phyloP scores from a whole-genome alignment of 805 yeast genomes.

The Komagataella pastoris region DNA sequence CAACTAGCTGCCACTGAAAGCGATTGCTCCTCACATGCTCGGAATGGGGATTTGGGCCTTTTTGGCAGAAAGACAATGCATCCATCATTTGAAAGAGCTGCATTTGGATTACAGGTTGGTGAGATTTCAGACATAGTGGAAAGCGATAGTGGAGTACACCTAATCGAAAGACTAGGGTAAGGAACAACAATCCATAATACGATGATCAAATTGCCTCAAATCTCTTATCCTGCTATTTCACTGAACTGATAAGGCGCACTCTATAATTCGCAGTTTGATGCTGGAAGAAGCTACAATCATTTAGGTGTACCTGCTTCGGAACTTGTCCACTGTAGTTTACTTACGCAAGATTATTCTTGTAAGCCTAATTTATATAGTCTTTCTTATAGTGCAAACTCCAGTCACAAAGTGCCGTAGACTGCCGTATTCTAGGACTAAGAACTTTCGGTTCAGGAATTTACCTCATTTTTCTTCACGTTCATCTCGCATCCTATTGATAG shows the following conservation, averaged over 20 bases:
- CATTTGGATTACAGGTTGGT: constrained; percentile 71
- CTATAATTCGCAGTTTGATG: too few species aligned
- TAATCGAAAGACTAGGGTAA: constrained; percentile 74
- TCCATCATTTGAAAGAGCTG: constrained; percentile 82
- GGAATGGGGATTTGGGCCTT: constrained; percentile 86
- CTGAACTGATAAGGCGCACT: too few species aligned
- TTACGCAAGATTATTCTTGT: too few species aligned
- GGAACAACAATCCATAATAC: background rate
- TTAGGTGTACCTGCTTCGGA: too few species aligned
- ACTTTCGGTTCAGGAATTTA: background rate
- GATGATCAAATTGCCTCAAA: background rate
- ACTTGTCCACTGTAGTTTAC: too few species aligned
- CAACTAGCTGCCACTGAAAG: constrained; percentile 73
- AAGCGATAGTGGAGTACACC: constrained; percentile 82
- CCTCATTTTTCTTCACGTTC: too few species aligned
- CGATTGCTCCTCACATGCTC: constrained; percentile 77
- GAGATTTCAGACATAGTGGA: constrained; percentile 77
- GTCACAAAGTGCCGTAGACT: background rate
- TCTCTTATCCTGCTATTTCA: background rate
- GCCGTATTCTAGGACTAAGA: background rate
- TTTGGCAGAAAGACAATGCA: constrained; percentile 93
- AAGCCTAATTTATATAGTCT: too few species aligned
- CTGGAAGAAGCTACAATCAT: too few species aligned
- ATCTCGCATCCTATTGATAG: too few species aligned
- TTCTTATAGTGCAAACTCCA: too few species aligned